Evolutionary conservation across 2,329 filamentous ascomycete species (phyloP).

Genomic region (Colletotrichum musae): DNA sequence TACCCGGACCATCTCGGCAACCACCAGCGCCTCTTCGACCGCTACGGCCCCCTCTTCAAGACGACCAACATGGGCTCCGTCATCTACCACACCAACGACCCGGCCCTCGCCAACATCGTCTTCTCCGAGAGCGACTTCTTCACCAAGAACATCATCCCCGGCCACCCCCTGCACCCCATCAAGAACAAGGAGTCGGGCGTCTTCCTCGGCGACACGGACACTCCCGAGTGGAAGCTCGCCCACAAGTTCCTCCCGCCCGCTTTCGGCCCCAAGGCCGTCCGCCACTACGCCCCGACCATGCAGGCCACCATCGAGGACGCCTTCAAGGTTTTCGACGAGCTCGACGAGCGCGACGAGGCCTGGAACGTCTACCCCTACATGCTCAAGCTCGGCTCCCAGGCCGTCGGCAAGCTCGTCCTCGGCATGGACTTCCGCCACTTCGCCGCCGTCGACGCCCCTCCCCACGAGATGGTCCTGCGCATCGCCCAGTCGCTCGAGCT

Average conservation of each 20-base stretch:
- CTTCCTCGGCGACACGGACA: conserved; percentile 66
- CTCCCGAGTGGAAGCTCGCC: conserved; percentile 62
- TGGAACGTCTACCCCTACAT: conserved; percentile 67
- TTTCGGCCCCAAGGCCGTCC: conserved; percentile 71
- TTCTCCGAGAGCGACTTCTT: conserved; percentile 67
- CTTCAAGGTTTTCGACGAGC: conserved; percentile 64
- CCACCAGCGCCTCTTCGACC: conserved; percentile 66
- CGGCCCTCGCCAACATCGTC: conserved; percentile 59
- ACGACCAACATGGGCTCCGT: conserved; percentile 66
- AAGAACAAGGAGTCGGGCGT: conserved; percentile 59
- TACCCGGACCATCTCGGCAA: conserved; percentile 72
- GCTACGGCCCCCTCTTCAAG: conserved; percentile 66
- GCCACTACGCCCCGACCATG: conserved; percentile 73
- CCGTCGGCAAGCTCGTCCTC: conserved; percentile 60
- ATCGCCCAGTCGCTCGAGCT: conserved; percentile 67
- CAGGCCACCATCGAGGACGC: conserved; percentile 66
- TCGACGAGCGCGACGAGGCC: conserved; percentile 63
- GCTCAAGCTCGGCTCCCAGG: conserved; percentile 63
- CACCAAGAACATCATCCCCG: conserved; percentile 66
- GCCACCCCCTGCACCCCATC: conserved; percentile 61
- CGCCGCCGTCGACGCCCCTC: conserved; percentile 57
- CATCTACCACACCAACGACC: conserved; percentile 66
- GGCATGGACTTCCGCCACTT: conserved; percentile 64
- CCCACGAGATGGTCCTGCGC: conserved; percentile 64
- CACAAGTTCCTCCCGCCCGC: conserved; percentile 76